Evolutionary conservation across 2,329 filamentous ascomycete species (phyloP).

Genomic region (Trichoderma harzianum): DNA sequence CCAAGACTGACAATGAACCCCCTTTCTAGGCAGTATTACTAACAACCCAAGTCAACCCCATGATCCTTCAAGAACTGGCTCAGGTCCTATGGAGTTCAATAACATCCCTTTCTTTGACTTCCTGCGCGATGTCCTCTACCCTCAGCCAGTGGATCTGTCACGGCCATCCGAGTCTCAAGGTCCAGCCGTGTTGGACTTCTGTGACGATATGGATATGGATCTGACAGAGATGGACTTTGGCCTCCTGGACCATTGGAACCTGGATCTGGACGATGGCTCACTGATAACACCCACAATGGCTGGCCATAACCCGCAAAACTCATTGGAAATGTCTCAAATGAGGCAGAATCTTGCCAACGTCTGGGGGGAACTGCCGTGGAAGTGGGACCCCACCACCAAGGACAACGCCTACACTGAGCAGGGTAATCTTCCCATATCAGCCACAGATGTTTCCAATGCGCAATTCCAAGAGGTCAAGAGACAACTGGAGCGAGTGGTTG

Average conservation of each 20-base stretch:
- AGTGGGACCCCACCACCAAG: conserved; percentile 45
- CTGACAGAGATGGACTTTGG: conserved; percentile 52
- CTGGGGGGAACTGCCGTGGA: conserved; percentile 50
- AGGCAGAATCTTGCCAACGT: conserved; percentile 46
- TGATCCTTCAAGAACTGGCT: conserved; percentile 3
- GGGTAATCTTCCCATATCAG: conserved; percentile 43
- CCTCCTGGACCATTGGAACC: conserved; percentile 48
- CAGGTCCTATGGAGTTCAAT: conserved; percentile 28
- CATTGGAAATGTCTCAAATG: conserved; percentile 44
- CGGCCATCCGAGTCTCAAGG: conserved; percentile 40
- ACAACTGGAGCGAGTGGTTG: conserved; percentile 38
- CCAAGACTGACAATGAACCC: conserved; percentile 6
- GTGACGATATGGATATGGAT: conserved; percentile 47
- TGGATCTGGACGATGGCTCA: conserved; percentile 29
- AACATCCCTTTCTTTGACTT: conserved; percentile 49
- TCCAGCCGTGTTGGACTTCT: conserved; percentile 48
- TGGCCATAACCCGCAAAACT: conserved; percentile 33
- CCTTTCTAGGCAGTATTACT: conserved; percentile 14
- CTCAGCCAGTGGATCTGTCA: conserved; percentile 39
- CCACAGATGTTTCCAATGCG: conserved; percentile 36
- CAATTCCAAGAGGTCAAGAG: conserved; percentile 39
- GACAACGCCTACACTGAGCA: conserved; percentile 46
- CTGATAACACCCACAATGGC: background rate
- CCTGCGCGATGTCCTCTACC: conserved; percentile 48
- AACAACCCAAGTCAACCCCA: conserved; percentile 14